Evolutionary conservation across 768 basidiomycete species (phyloP), one percentile per base, ranked within the genome.

Genomic region (Lactarius hatsudake): DNA sequence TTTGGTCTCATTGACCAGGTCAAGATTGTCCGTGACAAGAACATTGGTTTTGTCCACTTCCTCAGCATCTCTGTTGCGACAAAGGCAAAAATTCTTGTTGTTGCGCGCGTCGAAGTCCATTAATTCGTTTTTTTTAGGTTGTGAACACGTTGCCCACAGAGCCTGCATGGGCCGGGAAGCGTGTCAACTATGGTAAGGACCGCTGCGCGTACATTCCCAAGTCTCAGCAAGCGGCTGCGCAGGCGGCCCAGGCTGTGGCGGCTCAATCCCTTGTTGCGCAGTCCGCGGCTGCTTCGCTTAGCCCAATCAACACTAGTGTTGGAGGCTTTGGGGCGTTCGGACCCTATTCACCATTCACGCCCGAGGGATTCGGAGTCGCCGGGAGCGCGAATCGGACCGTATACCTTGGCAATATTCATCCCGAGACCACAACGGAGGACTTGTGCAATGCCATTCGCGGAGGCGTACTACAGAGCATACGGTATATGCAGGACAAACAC

Each of bases 1-100:
- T 99, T 96, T 74, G 97, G 97, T 26, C 82, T 96, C 34, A 98
- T 99, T 73, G 97, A 99, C 78, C 96, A 98, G 76, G 96, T 99
- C 76, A 99, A 99, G 85, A 98, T 99, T 74, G 97, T 98, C 61
- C 81, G 96, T 68, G 97, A 99, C 81, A 98, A 98, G 84, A 97
- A 97, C 74, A 98, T 98, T 65, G 97, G 96, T 2, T 99, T 99
- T 76, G 95, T 99, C 23, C 97, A 99, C 78, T 98, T 98, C 82
- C 81, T 99, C 74, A 94, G 91, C 76, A 97, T 99, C 76, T 85
- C 91, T 26, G 87, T 93, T 51, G 97, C 97, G 18, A 96, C 91
- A 71, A 98, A 98, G 91, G 94, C 10, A 55, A 34, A 13, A 0
- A 7, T 20, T 38, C 20, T 45, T 18, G 7, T 30, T n/a, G 40